Evolutionary conservation across 83 land plant genomes (phyloP), one percentile per base, ranked within the genome.

Genomic region (Diphasiastrum complanatum): DNA sequence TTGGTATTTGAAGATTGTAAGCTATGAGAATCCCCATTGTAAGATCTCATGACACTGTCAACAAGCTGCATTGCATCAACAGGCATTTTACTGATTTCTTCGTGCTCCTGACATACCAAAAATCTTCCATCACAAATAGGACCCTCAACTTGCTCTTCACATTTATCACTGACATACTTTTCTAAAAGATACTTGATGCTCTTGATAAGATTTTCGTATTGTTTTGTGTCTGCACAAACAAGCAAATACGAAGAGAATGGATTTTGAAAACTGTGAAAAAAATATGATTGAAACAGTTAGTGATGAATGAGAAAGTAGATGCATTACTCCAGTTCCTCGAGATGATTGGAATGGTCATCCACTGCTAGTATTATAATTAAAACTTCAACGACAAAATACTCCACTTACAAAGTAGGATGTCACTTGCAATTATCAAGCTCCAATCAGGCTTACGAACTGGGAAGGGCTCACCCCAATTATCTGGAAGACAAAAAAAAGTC

Each of bases 401-500:
- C 28, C 47, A 49, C 97, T 84, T 76, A 95, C 99, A 95, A 5
- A 95, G 63, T 18, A 95, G 72, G 5, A 95, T 90, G 62, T 95
- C 99, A 74, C 97, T 95, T 3, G 99, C 99, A 72, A 95, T 69
- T 20, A 95, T 63, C 69, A 95, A 64, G 59, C 89, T 97, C 93
- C 97, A 89, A 31, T 80, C 71, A 30, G 89, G 83, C 4, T 66
- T 45, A 31, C 73, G 22, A 26, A 20, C 47, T 51, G 97, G 87
- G 75, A 95, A 89, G 2, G 34, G 34, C 16, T 86, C 83, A 60
- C 99, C 99, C 99, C 99, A 95, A 40, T 93, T 66, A 74, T 95
- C 99, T 95, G 87, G 49, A 47, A 46, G 18, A 35, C 26, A 25
- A 65, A 38, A 54, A 54, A 54, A 25, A 4, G 33, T 4, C n/a